Evolutionary conservation across 331 rosid species (phyloP), one percentile per base, ranked within the genome.

Genomic region (Malus hybrid): DNA sequence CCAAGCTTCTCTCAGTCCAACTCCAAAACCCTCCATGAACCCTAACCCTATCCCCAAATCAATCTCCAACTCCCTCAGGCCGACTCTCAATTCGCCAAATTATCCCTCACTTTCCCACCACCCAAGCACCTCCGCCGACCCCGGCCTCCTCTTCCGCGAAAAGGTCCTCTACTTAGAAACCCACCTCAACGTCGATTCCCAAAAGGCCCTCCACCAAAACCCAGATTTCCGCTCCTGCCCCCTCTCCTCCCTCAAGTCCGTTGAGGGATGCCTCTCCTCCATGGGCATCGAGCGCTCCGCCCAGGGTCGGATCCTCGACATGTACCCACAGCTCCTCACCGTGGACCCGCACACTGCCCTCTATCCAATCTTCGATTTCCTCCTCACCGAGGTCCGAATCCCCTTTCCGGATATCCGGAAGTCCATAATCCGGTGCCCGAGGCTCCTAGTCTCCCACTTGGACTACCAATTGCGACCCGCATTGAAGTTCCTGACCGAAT

Each of bases 281-380:
- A 83, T 93, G 77, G 97, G 98, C 12, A 77, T 93, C 42, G 81
- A 74, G 14, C 92, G 80, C 73, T 70, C 89, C 39, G 76, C 83
- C 57, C 36, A 85, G 65, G 91, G 93, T 31, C 88, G 93, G 14
- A 85, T 93, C 79, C 97, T 93, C 73, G 96, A 93, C 81, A 88
- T 93, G 93, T 61, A 75, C 75, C 97, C 96, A 0, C 75, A 75
- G 59, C 88, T 93, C 31, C 96, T 93, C 72, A 91, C 96, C 44
- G 75, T 85, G 46, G 93, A 91, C 67, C 98, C 94, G 2, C 28
- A 90, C 66, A 5, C 8, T 22, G 86, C 86, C 10, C 83, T 91
- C 77, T 93, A 93, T 74, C 97, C 97, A 2, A 19, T 93, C 48
- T 80, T 93, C 67, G 98, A 91, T 67, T 93, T 89, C 77, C 91